phyloP scores from a whole-genome alignment of 306 rosid genomes.

The Vicia faba region DNA sequence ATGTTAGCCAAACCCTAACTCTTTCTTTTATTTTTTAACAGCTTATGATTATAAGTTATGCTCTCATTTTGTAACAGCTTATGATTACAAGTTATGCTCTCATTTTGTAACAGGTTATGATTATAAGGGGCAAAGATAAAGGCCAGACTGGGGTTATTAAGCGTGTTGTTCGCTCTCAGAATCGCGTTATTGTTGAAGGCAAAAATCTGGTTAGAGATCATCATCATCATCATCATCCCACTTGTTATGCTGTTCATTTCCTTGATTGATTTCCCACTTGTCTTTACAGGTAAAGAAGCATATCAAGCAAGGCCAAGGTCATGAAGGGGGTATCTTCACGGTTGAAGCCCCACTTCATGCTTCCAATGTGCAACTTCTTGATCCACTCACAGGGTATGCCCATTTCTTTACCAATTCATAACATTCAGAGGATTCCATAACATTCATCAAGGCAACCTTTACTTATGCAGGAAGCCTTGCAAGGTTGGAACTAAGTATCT shows the following conservation, averaged over 20 bases:
- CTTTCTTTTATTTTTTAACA: slow-evolving; percentile 23
- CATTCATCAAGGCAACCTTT: too few species aligned
- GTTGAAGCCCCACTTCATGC: slow-evolving; percentile 96
- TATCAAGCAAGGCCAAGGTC: slow-evolving; percentile 95
- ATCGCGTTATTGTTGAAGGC: slow-evolving; percentile 91
- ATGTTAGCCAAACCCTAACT: slow-evolving; percentile 44
- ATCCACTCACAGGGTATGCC: slow-evolving; percentile 77
- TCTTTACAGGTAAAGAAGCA: slow-evolving; percentile 78
- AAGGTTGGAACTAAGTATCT: slow-evolving; percentile 82
- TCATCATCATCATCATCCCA: too few species aligned
- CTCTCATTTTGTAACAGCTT: too few species aligned
- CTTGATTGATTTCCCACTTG: too few species aligned
- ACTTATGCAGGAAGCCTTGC: slow-evolving; percentile 73
- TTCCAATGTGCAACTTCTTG: slow-evolving; percentile 85
- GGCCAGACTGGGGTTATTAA: slow-evolving; percentile 76
- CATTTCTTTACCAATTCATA: too few species aligned
- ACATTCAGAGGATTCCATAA: too few species aligned
- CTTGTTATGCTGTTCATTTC: too few species aligned
- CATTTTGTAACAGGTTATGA: slow-evolving; percentile 93
- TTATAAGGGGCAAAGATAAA: slow-evolving; percentile 88
- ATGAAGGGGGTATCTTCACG: slow-evolving; percentile 91
- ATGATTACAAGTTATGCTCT: too few species aligned
- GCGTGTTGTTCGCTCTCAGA: slow-evolving; percentile 90
- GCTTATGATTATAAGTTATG: slow-evolving; percentile 92
- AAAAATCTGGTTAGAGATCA: slow-evolving; percentile 72